phyloP scores from a whole-genome alignment of 2,329 filamentous ascomycete genomes.

The Phialophora expanda region DNA sequence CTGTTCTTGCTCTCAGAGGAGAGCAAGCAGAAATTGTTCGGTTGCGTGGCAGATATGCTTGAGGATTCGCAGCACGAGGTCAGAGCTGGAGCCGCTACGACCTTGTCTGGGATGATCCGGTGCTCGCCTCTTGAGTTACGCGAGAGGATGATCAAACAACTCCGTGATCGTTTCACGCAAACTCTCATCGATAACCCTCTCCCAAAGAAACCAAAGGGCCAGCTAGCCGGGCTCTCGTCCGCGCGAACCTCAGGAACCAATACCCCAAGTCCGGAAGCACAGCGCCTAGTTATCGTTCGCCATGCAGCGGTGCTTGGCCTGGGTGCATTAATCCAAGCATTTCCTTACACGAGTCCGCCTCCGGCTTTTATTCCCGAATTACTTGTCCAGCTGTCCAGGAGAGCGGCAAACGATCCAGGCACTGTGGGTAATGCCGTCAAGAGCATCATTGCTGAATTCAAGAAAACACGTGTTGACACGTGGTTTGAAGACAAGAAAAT shows the following conservation, averaged over 20 bases:
- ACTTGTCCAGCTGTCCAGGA: constrained; percentile 79
- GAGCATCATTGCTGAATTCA: constrained; percentile 92
- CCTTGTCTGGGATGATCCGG: constrained; percentile 94
- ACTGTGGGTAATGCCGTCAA: constrained; percentile 97
- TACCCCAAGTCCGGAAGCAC: constrained; percentile 60
- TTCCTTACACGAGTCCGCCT: constrained; percentile 92
- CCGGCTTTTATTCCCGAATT: constrained; percentile 94
- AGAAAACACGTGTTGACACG: constrained; percentile 98
- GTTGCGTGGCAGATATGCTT: constrained; percentile 94
- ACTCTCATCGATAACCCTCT: constrained; percentile 83
- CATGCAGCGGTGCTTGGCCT: constrained; percentile 92
- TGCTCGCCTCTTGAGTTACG: constrained; percentile 86
- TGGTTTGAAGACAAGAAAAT: constrained; percentile 81
- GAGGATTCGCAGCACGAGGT: constrained; percentile 91
- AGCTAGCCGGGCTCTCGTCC: constrained; percentile 43
- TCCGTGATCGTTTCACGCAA: constrained; percentile 79
- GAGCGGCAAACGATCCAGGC: constrained; percentile 85
- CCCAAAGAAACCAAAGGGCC: constrained; percentile 66
- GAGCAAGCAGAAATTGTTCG: constrained; percentile 81
- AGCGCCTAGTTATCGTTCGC: constrained; percentile 77
- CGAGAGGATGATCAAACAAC: constrained; percentile 72
- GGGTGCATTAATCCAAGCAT: constrained; percentile 89
- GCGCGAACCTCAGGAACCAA: constrained; percentile 52
- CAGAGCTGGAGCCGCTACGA: constrained; percentile 87
- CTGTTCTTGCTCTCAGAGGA: constrained; percentile 80